A percentile compares a stretch with the other conserved stretches of the same genome.
These are phyloP conservation scores for Diaporthe batatas DNA, from an alignment of 2,329 filamentous ascomycete species.

Conservation along the genomic window DNA sequence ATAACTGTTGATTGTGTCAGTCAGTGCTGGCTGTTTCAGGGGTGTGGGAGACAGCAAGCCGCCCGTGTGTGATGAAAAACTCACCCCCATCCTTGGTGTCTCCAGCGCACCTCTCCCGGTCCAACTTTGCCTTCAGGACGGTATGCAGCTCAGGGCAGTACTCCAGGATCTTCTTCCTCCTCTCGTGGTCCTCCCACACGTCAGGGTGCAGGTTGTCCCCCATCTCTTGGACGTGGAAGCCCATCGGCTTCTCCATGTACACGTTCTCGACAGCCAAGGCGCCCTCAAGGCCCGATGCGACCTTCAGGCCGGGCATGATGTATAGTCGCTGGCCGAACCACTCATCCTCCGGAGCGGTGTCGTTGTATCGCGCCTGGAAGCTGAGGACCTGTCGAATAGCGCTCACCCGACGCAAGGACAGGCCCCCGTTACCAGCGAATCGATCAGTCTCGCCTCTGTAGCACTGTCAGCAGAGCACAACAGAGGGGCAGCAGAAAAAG, in stretches of 20 bases:
- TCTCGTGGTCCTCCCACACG: conserved; percentile 63
- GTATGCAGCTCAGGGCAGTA: conserved; percentile 73
- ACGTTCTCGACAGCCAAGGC: conserved; percentile 48
- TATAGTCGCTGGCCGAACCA: conserved; percentile 67
- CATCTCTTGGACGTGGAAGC: conserved; percentile 67
- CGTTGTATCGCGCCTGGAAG: conserved; percentile 59
- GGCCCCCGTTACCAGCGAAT: conserved; percentile 66
- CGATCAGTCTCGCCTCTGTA: conserved; percentile 45
- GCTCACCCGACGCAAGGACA: conserved; percentile 66
- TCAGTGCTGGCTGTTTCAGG: background rate
- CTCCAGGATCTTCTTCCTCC: conserved; percentile 65
- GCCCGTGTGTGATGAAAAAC: background rate
- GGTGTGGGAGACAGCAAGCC: no score
- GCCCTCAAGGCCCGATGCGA: conserved; percentile 54
- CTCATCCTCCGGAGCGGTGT: conserved; percentile 66
- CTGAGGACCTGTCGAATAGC: conserved; percentile 65
- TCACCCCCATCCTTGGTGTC: conserved; percentile 39
- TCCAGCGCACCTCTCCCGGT: conserved; percentile 41
- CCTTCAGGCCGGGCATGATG: conserved; percentile 60
- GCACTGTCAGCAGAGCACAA: background rate
- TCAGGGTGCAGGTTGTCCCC: conserved; percentile 59
- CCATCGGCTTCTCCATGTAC: conserved; percentile 60
- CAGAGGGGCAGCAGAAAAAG: background rate
- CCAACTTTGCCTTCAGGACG: conserved; percentile 60
- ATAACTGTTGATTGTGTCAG: conserved; percentile 9